Evolutionary conservation across 176 grass and related monocot genomes (phyloP), one percentile per base, ranked within the genome.

Genomic region (Carex scoparia): DNA sequence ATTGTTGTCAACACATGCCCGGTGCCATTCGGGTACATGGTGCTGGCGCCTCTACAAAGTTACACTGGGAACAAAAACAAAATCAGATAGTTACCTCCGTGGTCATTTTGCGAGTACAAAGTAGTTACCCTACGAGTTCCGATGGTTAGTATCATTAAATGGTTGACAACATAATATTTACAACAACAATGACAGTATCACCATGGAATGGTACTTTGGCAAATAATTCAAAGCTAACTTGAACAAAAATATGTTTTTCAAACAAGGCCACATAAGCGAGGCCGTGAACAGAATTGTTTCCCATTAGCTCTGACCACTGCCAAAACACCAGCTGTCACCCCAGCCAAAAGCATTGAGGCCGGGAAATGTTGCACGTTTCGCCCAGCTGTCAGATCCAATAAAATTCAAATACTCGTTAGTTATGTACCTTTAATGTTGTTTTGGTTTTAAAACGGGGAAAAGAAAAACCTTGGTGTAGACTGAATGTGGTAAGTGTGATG

Each of bases 301-400:
- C 93, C 97, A 88, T 99, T 99, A 32, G 97, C 89, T 94, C 96
- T 99, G 79, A 94, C 90, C 88, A 94, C 83, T 61, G 88, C 96
- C 67, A 94, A n/a, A 44, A 99, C 69, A 79, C 96, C 93, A 58
- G 84, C 91, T 32, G 93, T 94, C 84, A 99, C 76, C 68, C 96
- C 91, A 0, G 84, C 90, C 10, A 84, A 91, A 76, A 99, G n/a
- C 59, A 99, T 63, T 15, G 91, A 91, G 3, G 96, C 85, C 51
- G 91, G 77, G 19, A 90, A 90, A 81, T 88, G 86, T 38, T 95
- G 91, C 56, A 90, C 67, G 9, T 68, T 94, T 53, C 84, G 88
- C 6, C 91, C 91, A 57, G 75, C 91, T 94, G 88, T 66, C 35
- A 83, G 10, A 83, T 65, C 35, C 49, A 69, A 69, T 31, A 49